A percentile compares a stretch with the other conserved stretches of the same genome.
Conservation (phyloP, 1,284 basidiomycete species). For the Mycosarcoma maydis region DNA sequence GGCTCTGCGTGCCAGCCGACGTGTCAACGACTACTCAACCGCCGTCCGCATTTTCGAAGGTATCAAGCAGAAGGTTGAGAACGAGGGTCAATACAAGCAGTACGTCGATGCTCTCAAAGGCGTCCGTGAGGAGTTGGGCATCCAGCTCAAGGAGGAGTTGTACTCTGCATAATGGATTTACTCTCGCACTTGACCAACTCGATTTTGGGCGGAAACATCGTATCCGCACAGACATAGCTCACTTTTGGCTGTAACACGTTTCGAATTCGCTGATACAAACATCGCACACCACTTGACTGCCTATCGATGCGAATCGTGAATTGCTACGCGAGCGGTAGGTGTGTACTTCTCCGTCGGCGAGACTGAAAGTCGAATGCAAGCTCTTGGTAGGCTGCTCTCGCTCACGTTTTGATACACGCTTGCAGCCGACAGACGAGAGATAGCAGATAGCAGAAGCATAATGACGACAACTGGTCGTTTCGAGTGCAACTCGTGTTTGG, state of each 20-base stretch:
- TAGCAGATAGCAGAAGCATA: too few relatives aligned
- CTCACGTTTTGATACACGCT: background rate
- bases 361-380: too few relatives aligned
- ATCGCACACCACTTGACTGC: too few relatives aligned
- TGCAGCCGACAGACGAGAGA: background rate
- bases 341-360: too few relatives aligned
- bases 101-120: constrained; percentile 64
- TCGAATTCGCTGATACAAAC: too few relatives aligned
- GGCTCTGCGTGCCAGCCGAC: constrained; percentile 85
- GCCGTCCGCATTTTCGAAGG: constrained; percentile 89
- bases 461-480: too few relatives aligned
- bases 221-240: background rate
- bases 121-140: constrained; percentile 62
- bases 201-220: too few relatives aligned
- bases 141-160: constrained; percentile 63
- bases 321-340: too few relatives aligned
- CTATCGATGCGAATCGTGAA: too few relatives aligned
- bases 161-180: constrained; percentile 52
- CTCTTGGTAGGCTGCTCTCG: too few relatives aligned
- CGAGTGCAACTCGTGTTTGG: too few relatives aligned
- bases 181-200: background rate
- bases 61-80: constrained; percentile 66
- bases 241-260: background rate
- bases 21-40: constrained; percentile 96
- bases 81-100: constrained; percentile 64